Conservation (phyloP, 495 filamentous ascomycete genomes). For the Penicillium macrosclerotiorum region DNA sequence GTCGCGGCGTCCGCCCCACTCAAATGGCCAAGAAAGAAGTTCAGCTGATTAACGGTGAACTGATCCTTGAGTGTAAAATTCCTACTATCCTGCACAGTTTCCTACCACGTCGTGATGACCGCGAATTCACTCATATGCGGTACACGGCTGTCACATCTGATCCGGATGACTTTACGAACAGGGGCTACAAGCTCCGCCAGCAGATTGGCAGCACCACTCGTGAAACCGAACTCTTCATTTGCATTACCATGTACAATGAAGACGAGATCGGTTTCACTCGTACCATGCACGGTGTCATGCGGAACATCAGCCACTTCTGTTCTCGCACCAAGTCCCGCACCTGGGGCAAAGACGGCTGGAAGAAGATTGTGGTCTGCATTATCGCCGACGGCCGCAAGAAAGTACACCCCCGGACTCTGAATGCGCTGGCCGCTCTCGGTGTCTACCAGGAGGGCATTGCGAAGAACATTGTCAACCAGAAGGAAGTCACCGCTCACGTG, state of each 20-base stretch:
- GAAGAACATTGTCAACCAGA: constrained; percentile 94
- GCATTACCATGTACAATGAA: constrained; percentile 98
- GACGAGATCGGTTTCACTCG: constrained; percentile 93
- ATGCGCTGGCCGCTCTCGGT: constrained; percentile 95
- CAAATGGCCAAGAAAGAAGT: constrained; percentile 95
- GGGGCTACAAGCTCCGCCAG: constrained; percentile 94
- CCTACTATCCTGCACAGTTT: constrained; percentile 97
- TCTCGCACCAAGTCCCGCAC: constrained; percentile 87
- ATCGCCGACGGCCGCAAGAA: constrained; percentile 92
- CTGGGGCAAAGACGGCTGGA: constrained; percentile 97
- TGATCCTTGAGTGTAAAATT: constrained; percentile 98
- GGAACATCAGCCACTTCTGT: constrained; percentile 95
- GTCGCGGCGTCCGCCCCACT: constrained; percentile 77
- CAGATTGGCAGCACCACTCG: constrained; percentile 80
- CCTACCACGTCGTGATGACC: constrained; percentile 83
- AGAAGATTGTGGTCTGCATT: constrained; percentile 98
- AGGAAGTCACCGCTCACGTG: constrained; percentile 81
- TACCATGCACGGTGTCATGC: constrained; percentile 99
- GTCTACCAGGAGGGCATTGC: constrained; percentile 99
- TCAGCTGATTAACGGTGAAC: constrained; percentile 90
- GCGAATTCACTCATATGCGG: constrained; percentile 99
- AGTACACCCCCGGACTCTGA: constrained; percentile 88
- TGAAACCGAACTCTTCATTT: constrained; percentile 98
- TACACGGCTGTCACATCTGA: constrained; percentile 99
- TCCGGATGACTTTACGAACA: constrained; percentile 85